phyloP scores from a whole-genome alignment of 1,139 yeast genomes.

The Blastobotrys buckinghamii region DNA sequence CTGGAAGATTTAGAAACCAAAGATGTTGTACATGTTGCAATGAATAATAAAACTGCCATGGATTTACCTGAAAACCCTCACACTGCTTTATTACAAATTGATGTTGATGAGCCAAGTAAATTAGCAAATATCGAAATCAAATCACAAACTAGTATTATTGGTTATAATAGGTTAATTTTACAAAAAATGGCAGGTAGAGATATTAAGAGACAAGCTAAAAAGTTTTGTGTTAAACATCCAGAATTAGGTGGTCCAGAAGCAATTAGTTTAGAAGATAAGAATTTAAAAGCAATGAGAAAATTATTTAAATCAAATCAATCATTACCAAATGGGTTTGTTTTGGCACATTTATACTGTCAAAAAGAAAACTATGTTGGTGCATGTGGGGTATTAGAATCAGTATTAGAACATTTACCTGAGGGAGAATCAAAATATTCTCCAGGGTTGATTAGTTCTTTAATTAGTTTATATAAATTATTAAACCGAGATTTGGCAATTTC shows the following conservation, averaged over 20 bases:
- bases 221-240: slow-evolving; percentile 15
- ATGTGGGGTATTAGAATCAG: slow-evolving; percentile 38
- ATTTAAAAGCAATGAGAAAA: slow-evolving; percentile 12
- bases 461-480: slow-evolving; percentile 43
- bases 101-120: slow-evolving; percentile 16
- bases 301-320: slow-evolving; percentile 17
- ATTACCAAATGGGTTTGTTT: slow-evolving; percentile 26
- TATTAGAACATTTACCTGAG: slow-evolving; percentile 13
- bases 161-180: slow-evolving; percentile 24
- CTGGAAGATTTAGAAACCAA: slow-evolving; percentile 11
- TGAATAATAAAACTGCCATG: slow-evolving; percentile 20
- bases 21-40: slow-evolving; percentile 17
- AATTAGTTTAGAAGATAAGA: slow-evolving; percentile 12
- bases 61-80: slow-evolving; percentile 15
- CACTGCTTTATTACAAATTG: slow-evolving; percentile 22
- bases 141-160: slow-evolving; percentile 21
- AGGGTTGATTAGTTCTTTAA: slow-evolving; percentile 42
- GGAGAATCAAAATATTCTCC: slow-evolving; percentile 32
- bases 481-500: slow-evolving; percentile 22
- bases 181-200: slow-evolving; percentile 25
- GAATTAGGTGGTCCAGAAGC: slow-evolving; percentile 11
- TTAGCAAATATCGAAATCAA: slow-evolving; percentile 17
- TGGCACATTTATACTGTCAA: slow-evolving; percentile 43
- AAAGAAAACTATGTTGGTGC: slow-evolving; percentile 43
- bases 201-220: slow-evolving; percentile 15